phyloP scores from a whole-genome alignment of 2,329 filamentous ascomycete genomes.

The Apiospora rasikravindrae region DNA sequence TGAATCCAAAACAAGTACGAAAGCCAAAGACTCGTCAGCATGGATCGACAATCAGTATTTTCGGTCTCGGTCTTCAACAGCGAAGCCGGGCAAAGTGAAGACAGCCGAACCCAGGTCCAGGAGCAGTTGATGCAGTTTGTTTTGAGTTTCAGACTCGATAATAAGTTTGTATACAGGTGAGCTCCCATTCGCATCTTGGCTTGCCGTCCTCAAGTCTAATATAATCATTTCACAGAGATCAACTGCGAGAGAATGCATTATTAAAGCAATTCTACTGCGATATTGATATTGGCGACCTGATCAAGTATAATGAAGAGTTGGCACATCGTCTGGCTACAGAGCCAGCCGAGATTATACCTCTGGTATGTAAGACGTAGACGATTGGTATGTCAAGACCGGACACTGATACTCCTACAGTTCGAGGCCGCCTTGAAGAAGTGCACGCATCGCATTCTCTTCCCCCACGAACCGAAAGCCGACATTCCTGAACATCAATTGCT shows the following conservation, averaged over 20 bases:
- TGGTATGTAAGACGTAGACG: constrained; percentile 60
- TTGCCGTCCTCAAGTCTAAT: constrained; percentile 25
- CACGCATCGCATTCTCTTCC: constrained; percentile 91
- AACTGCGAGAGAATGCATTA: constrained; percentile 92
- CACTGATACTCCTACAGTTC: constrained; percentile 66
- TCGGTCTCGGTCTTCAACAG: constrained; percentile 80
- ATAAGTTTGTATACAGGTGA: constrained; percentile 92
- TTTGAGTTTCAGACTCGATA: constrained; percentile 91
- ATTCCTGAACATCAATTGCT: constrained; percentile 94
- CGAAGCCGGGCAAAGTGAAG: constrained; percentile 67
- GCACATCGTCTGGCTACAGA: constrained; percentile 89
- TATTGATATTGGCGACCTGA: constrained; percentile 92
- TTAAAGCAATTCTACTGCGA: constrained; percentile 96
- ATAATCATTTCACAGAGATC: constrained; percentile 69
- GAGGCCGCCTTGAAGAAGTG: constrained; percentile 89
- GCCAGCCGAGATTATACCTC: constrained; percentile 88
- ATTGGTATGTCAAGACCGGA: not conserved
- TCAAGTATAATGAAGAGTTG: constrained; percentile 94
- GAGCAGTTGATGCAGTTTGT: constrained; percentile 87
- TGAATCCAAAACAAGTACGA: not conserved
- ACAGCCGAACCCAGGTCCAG: constrained; percentile 75
- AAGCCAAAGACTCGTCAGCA: constrained; percentile 43
- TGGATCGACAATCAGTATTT: constrained; percentile 91
- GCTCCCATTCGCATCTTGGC: constrained; percentile 23
- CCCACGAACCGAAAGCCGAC: constrained; percentile 67